A percentile compares a stretch with the other conserved stretches of the same genome.
Evolutionary conservation across 2,329 filamentous ascomycete genomes (phyloP).

Genomic region (Myotisia sp.): DNA sequence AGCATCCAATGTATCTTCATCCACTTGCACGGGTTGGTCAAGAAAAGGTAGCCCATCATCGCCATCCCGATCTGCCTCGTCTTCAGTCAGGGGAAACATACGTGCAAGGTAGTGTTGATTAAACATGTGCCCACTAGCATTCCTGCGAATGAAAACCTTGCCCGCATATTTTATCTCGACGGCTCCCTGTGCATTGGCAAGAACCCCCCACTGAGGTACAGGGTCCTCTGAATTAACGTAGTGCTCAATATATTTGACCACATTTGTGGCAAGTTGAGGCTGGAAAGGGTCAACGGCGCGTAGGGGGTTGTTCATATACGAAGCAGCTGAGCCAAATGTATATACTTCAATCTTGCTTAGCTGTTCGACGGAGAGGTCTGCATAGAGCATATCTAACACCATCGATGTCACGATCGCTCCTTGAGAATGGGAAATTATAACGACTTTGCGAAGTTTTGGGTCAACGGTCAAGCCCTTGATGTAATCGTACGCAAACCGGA

Average conservation of each 20-base stretch:
- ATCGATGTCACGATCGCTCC: conserved; percentile 61
- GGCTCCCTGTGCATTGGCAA: conserved; percentile 48
- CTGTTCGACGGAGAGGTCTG: conserved; percentile 52
- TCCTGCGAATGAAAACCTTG: conserved; percentile 32
- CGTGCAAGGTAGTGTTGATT: conserved; percentile 33
- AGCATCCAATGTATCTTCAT: conserved; percentile 4
- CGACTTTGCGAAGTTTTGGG: conserved; percentile 49
- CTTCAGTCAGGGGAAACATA: conserved; percentile 26
- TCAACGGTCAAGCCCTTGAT: conserved; percentile 52
- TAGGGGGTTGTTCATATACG: conserved; percentile 68
- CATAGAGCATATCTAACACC: conserved; percentile 61
- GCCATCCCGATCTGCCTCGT: conserved; percentile 1
- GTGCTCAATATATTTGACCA: conserved; percentile 62
- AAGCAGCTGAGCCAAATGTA: conserved; percentile 65
- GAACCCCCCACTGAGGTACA: conserved; percentile 58
- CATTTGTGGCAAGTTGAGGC: conserved; percentile 13
- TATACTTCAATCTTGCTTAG: conserved; percentile 56
- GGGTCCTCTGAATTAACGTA: conserved; percentile 64
- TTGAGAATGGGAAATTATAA: conserved; percentile 64
- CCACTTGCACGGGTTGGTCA: conserved; percentile 8
- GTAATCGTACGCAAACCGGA: conserved; percentile 43
- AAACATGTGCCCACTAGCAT: conserved; percentile 28
- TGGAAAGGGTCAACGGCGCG: conserved; percentile 22
- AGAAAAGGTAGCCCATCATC: conserved; percentile 6
- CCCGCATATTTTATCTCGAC: conserved; percentile 37